Percentiles rank a stretch among this genome's conserved stretches.
These are phyloP conservation scores for Euphorbia tirucalli DNA, from an alignment of 345 rosid genomes.

Conservation along the genomic window DNA sequence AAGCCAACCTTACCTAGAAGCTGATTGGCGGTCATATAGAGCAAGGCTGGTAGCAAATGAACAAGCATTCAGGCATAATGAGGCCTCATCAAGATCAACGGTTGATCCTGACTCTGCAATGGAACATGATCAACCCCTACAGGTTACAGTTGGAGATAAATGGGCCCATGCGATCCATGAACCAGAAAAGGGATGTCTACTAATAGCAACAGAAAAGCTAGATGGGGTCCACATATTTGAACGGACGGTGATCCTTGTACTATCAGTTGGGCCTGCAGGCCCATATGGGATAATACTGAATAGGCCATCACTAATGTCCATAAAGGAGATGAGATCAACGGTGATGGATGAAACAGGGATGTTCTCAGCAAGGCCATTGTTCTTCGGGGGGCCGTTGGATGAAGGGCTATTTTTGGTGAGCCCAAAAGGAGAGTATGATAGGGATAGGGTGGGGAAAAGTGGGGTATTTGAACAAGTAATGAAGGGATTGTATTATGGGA, in stretches of 20 bases:
- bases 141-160: constrained; percentile 28
- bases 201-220: constrained; percentile 32
- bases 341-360: constrained; percentile 7
- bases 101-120: constrained; percentile 35
- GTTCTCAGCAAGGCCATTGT: constrained; percentile 25
- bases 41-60: constrained; percentile 73
- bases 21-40: constrained; percentile 77
- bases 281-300: constrained; percentile 33
- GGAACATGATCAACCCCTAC: constrained; percentile 33
- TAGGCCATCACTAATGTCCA: constrained; percentile 34
- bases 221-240: constrained; percentile 37
- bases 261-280: constrained; percentile 25
- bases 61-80: constrained; percentile 31
- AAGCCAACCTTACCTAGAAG: constrained; percentile 30
- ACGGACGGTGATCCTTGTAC: constrained; percentile 31
- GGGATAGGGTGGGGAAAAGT: constrained; percentile 20
- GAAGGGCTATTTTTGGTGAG: constrained; percentile 31
- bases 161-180: constrained; percentile 35
- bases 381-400: constrained; percentile 31
- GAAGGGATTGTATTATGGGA: constrained; percentile 31
- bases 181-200: constrained; percentile 32
- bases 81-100: constrained; percentile 32
- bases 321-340: constrained; percentile 30
- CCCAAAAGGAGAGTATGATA: constrained; percentile 22
- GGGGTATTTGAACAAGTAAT: constrained; percentile 32